Conservation (phyloP, 2,329 filamentous ascomycete genomes). For the Fusarium transvaalense region DNA sequence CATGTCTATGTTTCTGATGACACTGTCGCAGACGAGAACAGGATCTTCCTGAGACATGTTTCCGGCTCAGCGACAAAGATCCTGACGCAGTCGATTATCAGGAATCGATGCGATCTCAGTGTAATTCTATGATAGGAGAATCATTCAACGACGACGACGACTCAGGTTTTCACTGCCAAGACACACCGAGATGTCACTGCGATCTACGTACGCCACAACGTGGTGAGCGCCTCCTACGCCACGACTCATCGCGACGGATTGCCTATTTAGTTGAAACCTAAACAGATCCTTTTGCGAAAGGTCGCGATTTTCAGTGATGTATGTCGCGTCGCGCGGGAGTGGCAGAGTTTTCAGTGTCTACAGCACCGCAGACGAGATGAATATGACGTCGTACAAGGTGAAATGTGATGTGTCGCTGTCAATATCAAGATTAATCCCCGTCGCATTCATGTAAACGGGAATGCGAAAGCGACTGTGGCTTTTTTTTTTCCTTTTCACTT, state of each 20-base stretch:
- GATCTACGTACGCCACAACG: conserved; percentile 13
- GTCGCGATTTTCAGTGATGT: conserved; percentile 16
- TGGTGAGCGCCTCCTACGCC: conserved; percentile 35
- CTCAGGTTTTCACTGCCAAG: conserved; percentile 9
- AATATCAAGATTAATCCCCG: conserved; percentile 8
- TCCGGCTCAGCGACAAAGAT: conserved; percentile 14
- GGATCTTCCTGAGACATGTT: conserved; percentile 14
- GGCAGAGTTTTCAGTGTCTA: neutral
- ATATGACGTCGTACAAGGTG: conserved; percentile 24
- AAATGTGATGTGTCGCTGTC: conserved; percentile 9
- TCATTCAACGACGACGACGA: neutral
- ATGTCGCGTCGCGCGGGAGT: neutral
- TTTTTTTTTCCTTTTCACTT: conserved; percentile 6
- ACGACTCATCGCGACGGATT: conserved; percentile 14
- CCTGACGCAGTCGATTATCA: conserved; percentile 16
- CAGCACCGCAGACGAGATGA: neutral
- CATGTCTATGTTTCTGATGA: conserved; percentile 13
- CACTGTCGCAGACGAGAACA: conserved; percentile 21
- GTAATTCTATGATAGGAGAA: neutral
- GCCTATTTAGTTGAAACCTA: conserved; percentile 21
- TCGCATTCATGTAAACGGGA: neutral
- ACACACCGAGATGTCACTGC: conserved; percentile 25
- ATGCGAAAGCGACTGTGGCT: conserved; percentile 31
- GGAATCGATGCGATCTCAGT: neutral
- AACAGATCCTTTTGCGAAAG: conserved; percentile 15